These are phyloP conservation scores for Colletotrichum liriopes DNA, from an alignment of 2,329 filamentous ascomycete species.

Conservation along the genomic window DNA sequence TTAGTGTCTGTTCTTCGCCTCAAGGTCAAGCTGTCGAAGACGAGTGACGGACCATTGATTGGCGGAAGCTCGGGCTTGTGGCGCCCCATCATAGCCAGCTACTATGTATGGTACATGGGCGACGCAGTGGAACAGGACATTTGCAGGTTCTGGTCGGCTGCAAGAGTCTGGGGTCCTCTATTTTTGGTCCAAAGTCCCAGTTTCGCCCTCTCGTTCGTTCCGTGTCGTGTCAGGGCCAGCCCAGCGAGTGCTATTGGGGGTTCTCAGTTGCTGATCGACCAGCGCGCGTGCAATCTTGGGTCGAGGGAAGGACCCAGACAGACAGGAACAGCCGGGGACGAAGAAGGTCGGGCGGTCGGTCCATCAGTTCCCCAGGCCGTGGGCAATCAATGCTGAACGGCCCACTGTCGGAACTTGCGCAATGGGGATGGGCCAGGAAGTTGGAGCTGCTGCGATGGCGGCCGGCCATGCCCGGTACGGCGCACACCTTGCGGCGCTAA, in stretches of 20 bases:
- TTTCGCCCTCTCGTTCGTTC: conserved; percentile 6
- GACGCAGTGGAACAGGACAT: conserved; percentile 16
- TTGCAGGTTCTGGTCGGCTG: conserved; percentile 7
- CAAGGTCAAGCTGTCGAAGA: conserved; percentile 4
- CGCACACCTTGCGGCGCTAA: background rate
- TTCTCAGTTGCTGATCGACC: conserved; percentile 25
- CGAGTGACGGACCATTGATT: conserved; percentile 17
- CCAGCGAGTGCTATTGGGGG: conserved; percentile 13
- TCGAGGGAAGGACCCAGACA: conserved; percentile 39
- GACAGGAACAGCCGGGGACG: conserved; percentile 6
- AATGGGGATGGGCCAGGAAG: conserved; percentile 3
- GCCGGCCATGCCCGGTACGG: conserved; percentile 1
- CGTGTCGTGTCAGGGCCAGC: conserved; percentile 24
- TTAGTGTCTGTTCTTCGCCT: conserved; percentile 19
- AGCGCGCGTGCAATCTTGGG: conserved; percentile 24
- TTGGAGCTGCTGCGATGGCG: conserved; percentile 25
- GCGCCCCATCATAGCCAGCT: conserved; percentile 16
- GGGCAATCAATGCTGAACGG: conserved; percentile 27
- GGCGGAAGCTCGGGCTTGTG: conserved; percentile 24
- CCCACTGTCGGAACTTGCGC: conserved; percentile 33
- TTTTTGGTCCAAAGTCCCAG: conserved; percentile 23
- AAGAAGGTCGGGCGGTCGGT: conserved; percentile 19
- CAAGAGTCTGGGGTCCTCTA: conserved; percentile 34
- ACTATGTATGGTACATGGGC: background rate
- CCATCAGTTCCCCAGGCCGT: conserved; percentile 27